Evolutionary conservation across 2,329 filamentous ascomycete species (phyloP).

Genomic region (Clonostachys sp.): DNA sequence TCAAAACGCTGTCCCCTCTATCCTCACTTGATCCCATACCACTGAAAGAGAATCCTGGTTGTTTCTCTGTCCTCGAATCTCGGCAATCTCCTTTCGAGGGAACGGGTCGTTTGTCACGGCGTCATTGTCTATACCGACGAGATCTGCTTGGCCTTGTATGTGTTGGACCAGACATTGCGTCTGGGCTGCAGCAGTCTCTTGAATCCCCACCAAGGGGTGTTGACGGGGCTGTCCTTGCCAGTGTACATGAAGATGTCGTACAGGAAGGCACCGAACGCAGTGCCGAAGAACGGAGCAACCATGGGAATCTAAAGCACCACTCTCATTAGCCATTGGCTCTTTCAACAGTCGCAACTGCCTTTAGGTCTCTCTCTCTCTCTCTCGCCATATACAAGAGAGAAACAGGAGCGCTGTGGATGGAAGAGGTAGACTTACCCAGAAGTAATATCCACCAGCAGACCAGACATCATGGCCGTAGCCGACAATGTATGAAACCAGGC

Average conservation of each 20-base stretch:
- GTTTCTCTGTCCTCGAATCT: too few species aligned
- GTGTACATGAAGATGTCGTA: constrained; percentile 68
- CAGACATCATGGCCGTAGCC: constrained; percentile 67
- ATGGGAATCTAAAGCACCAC: constrained; percentile 56
- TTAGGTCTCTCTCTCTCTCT: neutral
- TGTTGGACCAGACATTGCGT: constrained; percentile 29
- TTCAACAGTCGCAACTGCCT: neutral
- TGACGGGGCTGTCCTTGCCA: constrained; percentile 60
- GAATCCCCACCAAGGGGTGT: constrained; percentile 62
- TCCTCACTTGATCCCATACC: too few species aligned
- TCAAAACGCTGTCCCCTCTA: too few species aligned
- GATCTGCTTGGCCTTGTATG: constrained; percentile 8
- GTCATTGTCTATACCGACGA: constrained; percentile 1
- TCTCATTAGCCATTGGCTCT: neutral
- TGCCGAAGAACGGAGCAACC: constrained; percentile 65
- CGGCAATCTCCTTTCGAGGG: too few species aligned
- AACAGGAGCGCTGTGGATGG: too few species aligned
- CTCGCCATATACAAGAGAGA: neutral
- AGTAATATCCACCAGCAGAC: constrained; percentile 65
- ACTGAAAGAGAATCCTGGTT: too few species aligned
- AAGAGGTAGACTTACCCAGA: constrained; percentile 50
- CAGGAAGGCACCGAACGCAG: constrained; percentile 57
- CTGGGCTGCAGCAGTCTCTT: constrained; percentile 36
- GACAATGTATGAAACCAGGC: constrained; percentile 61
- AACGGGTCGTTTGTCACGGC: too few species aligned